Evolutionary conservation across 2,329 filamentous ascomycete genomes (phyloP).

Genomic region (Neonectria hederae): DNA sequence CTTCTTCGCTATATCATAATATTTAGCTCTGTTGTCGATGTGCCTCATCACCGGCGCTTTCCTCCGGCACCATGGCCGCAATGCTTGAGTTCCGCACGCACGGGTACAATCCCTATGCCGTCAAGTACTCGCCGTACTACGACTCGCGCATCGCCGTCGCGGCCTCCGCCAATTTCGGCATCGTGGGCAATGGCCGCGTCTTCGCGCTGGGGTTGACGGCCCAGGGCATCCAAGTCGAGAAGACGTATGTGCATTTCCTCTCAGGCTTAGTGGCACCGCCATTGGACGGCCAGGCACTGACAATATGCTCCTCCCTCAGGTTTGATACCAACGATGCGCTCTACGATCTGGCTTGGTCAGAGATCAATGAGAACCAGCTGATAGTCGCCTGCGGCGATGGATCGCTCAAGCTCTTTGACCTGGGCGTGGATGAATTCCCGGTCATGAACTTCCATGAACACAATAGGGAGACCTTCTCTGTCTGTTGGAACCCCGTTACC

Average conservation of each 20-base stretch:
- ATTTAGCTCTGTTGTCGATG: constrained; percentile 31
- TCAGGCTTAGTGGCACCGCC: constrained; percentile 7
- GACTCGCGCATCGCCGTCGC: constrained; percentile 93
- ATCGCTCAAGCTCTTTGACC: constrained; percentile 93
- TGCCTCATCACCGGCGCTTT: constrained; percentile 24
- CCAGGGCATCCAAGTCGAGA: constrained; percentile 84
- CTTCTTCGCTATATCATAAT: constrained; percentile 24
- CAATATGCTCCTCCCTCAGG: constrained; percentile 53
- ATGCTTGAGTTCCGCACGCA: constrained; percentile 96
- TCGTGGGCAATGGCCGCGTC: constrained; percentile 93
- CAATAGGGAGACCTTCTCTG: constrained; percentile 89
- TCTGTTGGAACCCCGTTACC: constrained; percentile 89
- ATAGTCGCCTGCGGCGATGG: constrained; percentile 91
- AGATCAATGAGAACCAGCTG: constrained; percentile 95
- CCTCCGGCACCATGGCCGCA: constrained; percentile 53
- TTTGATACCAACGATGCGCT: constrained; percentile 98
- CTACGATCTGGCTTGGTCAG: constrained; percentile 95
- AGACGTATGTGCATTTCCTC: constrained; percentile 66
- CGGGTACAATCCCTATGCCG: constrained; percentile 94
- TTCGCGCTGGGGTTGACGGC: constrained; percentile 86
- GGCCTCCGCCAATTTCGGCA: constrained; percentile 92
- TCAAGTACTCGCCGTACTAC: constrained; percentile 99
- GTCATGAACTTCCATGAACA: constrained; percentile 94
- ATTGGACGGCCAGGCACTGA: background rate
- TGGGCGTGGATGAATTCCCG: constrained; percentile 82